Evolutionary conservation across 352 stramenopile species (phyloP), one percentile per base, ranked within the genome.

Genomic region (Globisporangium iwayamae): DNA sequence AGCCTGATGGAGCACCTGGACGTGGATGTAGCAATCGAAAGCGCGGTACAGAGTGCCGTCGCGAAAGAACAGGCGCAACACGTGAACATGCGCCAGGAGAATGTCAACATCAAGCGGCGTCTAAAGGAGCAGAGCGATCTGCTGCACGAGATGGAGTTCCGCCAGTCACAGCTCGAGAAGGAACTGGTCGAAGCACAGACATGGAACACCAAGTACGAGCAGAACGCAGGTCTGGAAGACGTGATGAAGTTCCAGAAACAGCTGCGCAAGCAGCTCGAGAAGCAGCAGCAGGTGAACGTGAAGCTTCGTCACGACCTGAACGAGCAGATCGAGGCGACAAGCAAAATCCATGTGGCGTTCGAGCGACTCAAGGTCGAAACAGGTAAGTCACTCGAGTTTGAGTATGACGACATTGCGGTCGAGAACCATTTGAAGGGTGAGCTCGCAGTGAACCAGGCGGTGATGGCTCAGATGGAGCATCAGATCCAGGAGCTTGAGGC

Each of bases 161-260:
- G 74, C 5, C 78, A 87, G 50, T 63, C 72, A 6, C 72, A 85
- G 34, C 43, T 93, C 20, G 83, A 94, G 66, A 75, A 83, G 4
- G 69, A 89, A 46, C 64, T 89, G 1, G 63, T 69, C 16, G 79
- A 91, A 14, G 77, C 82, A 0, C 71, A 89, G 30, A 70, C 75
- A 25, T 89, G 76, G 78, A 92, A 90, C 59, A 73, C 69, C 3
- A 82, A 81, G 34, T 94, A 94, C 39, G 85, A 94, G 58, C 63
- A 74, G 9, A 64, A 75, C 20, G 79, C 81, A 36, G 85, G 85
- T 0, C 54, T 94, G 20, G 81, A 91, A 63, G 85, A 91, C 56
- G 78, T 90, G n/a, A 70, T 91, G 48, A 82, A 76, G 47, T 83
- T 80, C 66, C 80, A 92, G 41, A 90, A 89, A 68, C 85, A 89